Base-by-base conservation (phyloP, 2,329 filamentous ascomycete species). In the Trichophaea hybrida region DNA sequence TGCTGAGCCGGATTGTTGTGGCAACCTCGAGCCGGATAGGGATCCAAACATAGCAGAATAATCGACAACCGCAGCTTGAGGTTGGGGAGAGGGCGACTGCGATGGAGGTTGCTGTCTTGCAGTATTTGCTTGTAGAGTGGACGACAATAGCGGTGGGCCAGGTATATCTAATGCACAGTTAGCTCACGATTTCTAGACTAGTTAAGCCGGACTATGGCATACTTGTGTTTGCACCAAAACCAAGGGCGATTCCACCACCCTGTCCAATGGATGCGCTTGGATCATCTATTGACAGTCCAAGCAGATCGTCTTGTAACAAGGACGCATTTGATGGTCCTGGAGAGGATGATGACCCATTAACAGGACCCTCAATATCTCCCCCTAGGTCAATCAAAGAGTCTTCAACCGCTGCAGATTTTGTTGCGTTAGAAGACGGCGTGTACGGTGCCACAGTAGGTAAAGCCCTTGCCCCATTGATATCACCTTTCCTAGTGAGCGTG, bases 311-410 rank as follows among this genome's bases (percentile, higher is more conserved):
- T 69, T 96, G 90, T 24, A 97, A 72, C 12, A 86, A 83, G 57
- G 80, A 82, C 0, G 80, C 74, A 59, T 80, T 78, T 24, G 74
- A 73, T 34, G 69, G 66, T 32, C 73, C 17, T 6, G 38, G 53
- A 10, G 52, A 13, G 15, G 44, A 24, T 5, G 32, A 38, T 38
- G 59, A 35, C 75, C 71, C 32, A 32, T 55, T 55, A 8, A 15
- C 44, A 59, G 75, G 76, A 44, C 78, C 74, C 43, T 83, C 82
- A 13, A 81, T 78, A 60, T 81, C 77, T 7, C 76, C 84, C 61
- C 85, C 87, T 69, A 98, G 90, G 70, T 98, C 93, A 69, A 98
- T 98, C 64, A 98, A 75, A 4, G 93, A 97, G 24, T 96, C 74
- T 72, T 96, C 90, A 68, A 88, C 78, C 4, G 75, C 73, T 4